phyloP scores from a whole-genome alignment of 495 filamentous ascomycete species.

The Apodospora peruviana region DNA sequence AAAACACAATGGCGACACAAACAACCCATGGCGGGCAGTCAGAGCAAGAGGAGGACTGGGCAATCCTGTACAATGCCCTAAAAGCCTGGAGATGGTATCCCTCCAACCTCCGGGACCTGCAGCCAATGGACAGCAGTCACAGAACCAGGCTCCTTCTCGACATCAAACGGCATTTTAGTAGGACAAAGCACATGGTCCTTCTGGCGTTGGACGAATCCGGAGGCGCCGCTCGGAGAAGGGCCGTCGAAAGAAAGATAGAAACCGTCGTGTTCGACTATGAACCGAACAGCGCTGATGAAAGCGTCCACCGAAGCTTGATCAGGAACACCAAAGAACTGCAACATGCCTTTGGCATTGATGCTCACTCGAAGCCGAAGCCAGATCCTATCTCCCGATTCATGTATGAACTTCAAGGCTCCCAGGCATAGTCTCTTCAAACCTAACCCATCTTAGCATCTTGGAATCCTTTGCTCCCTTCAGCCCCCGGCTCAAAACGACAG shows the following conservation, averaged over 20 bases:
- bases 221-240: not conserved
- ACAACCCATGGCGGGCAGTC: too few species aligned
- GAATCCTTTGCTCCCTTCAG: not conserved
- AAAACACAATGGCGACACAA: too few species aligned
- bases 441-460: not conserved
- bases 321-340: not conserved
- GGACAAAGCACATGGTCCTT: constrained; percentile 1
- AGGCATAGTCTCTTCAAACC: not conserved
- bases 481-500: constrained; percentile 6
- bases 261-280: constrained; percentile 1
- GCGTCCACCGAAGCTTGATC: too few species aligned
- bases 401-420: not conserved
- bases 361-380: too few species aligned
- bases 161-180: constrained; percentile 3
- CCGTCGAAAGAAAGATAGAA: not conserved
- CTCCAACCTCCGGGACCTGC: too few species aligned
- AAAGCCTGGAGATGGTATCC: too few species aligned
- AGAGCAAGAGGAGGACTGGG: too few species aligned
- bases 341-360: too few species aligned
- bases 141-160: constrained; percentile 1
- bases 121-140: too few species aligned
- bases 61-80: too few species aligned
- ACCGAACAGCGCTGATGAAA: too few species aligned
- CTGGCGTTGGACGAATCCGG: not conserved
- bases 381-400: constrained; percentile 6